These are phyloP conservation scores for Yueomyces sp. DNA, from an alignment of 805 yeast species.

Conservation along the genomic window DNA sequence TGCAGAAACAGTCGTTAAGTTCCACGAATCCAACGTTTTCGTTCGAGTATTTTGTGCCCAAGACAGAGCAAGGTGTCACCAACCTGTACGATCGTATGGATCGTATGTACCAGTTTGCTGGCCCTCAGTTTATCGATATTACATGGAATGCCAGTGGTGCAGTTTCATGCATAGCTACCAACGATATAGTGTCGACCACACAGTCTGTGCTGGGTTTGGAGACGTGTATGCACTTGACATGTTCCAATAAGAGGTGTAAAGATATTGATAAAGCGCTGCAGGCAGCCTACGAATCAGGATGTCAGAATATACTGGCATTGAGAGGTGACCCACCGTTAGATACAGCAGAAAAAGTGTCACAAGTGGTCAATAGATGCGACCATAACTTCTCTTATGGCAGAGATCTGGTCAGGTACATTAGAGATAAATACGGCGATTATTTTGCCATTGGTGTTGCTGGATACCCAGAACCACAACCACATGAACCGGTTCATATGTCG, in stretches of 20 bases:
- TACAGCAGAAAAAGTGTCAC: background rate
- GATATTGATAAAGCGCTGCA: constrained; percentile 75
- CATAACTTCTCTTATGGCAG: constrained; percentile 60
- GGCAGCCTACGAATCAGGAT: constrained; percentile 80
- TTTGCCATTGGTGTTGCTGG: constrained; percentile 95
- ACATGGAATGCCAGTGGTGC: constrained; percentile 95
- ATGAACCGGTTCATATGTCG: constrained; percentile 31
- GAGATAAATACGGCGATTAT: constrained; percentile 66
- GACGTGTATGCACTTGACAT: constrained; percentile 96
- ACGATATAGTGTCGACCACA: constrained; percentile 79
- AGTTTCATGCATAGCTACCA: constrained; percentile 61
- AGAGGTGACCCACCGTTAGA: constrained; percentile 91
- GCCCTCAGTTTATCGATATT: constrained; percentile 86
- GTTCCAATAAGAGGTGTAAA: constrained; percentile 82
- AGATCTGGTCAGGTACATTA: constrained; percentile 71
- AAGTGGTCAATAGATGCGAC: background rate
- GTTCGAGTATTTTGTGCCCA: constrained; percentile 94
- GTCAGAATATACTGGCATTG: constrained; percentile 87
- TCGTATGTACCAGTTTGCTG: constrained; percentile 75
- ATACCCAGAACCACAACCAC: constrained; percentile 96
- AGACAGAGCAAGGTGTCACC: constrained; percentile 93
- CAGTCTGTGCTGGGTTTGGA: constrained; percentile 85
- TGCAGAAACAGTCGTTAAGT: constrained; percentile 18
- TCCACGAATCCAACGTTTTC: constrained; percentile 60
- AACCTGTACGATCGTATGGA: constrained; percentile 95